Evolutionary conservation across 306 rosid species (phyloP), one percentile per base, ranked within the genome.

Genomic region (Canavalia ensiformis): DNA sequence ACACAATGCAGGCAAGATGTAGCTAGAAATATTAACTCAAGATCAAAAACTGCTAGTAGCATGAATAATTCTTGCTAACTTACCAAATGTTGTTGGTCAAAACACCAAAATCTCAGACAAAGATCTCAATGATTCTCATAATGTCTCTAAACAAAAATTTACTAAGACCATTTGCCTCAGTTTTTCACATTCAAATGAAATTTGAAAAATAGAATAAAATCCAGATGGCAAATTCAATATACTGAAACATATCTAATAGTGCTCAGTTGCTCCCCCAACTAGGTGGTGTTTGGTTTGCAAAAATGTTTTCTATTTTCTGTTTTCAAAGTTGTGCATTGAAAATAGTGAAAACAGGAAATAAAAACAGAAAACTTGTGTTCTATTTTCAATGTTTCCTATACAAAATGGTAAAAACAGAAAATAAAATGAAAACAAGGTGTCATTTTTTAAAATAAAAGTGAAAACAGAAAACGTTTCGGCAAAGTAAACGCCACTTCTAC

Each of bases 1-100:
- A 46, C 71, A 34, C 64, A 65, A 46, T 6, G 54, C 44, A 10
- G 3, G 35, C 49, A 59, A 9, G 63, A 35, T 8, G 42, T 37
- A 83, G 72, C 60, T 37, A 25, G 7, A 56, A 18, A 18, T 18
- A 65, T 12, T 31, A 54, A 47, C 29, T 74, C 72, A 28, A 57
- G 10, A 67, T 9, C 60, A 62, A 18, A 10, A 31, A 55, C 75
- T 42, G 62, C 9, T 39, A 56, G 37, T 34, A 28, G 28, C 59
- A 34, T 55, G 52, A 51, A 46, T 58, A 46, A 39, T 58, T 42
- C 41, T 42, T 35, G n/a, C 46, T 7, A 1, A 33, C 55, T 64
- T 68, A 45, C 30, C 83, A 57, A 9, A 59, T 11, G 11, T 10
- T 31, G 11, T 31, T 51, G 30, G 51, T 13, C 68, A 28, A 34